Percentiles rank a stretch among this genome's conserved stretches.
Conservation (phyloP, 805 yeast genomes). For the Monosporozyma aerobia region DNA sequence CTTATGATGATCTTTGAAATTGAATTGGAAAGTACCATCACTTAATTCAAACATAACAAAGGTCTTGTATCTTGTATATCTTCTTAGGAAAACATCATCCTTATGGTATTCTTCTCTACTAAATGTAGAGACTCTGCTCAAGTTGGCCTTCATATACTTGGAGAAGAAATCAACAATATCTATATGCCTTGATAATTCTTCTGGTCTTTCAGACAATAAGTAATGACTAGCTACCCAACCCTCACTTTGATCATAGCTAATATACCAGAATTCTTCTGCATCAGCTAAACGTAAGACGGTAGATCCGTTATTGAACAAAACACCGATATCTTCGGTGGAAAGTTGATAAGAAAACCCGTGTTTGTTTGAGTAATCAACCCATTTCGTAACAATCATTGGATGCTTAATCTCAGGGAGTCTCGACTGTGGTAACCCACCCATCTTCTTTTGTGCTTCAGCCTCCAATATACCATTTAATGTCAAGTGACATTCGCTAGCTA, state of each 20-base stretch:
- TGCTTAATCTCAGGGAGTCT: conserved; percentile 31
- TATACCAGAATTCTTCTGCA: conserved; percentile 57
- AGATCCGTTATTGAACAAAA: conserved; percentile 75
- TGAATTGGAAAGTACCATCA: conserved; percentile 87
- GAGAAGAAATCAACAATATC: conserved; percentile 84
- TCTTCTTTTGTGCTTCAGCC: conserved; percentile 38
- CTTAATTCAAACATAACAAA: conserved; percentile 89
- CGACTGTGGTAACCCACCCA: conserved; percentile 30
- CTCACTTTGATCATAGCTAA: conserved; percentile 38
- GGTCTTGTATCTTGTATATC: conserved; percentile 69
- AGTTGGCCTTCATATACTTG: conserved; percentile 83
- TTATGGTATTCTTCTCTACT: conserved; percentile 46
- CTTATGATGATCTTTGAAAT: conserved; percentile 92
- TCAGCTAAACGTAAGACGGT: conserved; percentile 67
- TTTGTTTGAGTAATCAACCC: conserved; percentile 97
- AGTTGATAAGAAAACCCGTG: conserved; percentile 93
- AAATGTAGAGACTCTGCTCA: conserved; percentile 60
- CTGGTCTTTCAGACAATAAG: conserved; percentile 35
- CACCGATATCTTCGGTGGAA: conserved; percentile 85
- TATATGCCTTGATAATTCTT: conserved; percentile 53
- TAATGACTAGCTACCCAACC: conserved; percentile 50
- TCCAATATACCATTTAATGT: conserved; percentile 38
- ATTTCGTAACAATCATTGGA: conserved; percentile 73
- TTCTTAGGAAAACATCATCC: conserved; percentile 67
- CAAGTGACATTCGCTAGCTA: conserved; percentile 39